Base-by-base conservation (phyloP, 2,329 filamentous ascomycete genomes). In the Simplicillium aogashimaense region DNA sequence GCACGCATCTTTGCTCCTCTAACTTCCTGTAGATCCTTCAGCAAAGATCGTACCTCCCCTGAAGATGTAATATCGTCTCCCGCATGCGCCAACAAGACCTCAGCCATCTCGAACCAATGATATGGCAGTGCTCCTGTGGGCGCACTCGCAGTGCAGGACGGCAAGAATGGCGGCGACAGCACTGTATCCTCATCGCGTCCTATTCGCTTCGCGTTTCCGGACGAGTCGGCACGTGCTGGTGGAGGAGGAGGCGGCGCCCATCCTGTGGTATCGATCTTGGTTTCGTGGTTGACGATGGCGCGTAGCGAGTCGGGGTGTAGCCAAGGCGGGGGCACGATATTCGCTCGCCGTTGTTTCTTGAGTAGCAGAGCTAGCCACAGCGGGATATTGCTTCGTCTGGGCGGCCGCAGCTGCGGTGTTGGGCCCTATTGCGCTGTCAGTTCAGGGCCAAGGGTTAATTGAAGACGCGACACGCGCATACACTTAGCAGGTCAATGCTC, bases 311-410 rank as follows among this genome's bases (percentile, higher is more conserved):
- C 69, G 0, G 84, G 74, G 45, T 84, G 78, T 7, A 98, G 78
- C 92, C 92, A 98, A 13, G 86, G 73, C 8, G 92, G 92, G 0
- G 92, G 82, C 4, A 92, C 70, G 49, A 98, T 95, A 65, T 95
- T 95, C 51, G 88, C 88, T 53, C 92, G 83, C 40, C 84, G 80
- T 64, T 98, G 92, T 47, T 89, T 87, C 64, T 97, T 97, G 40
- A 98, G 80, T 17, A 97, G 80, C 13, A 97, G 74, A 3, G 92
- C 92, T 13, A 98, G 83, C 92, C 92, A 98, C 43, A 98, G 77
- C 0, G 92, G 90, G 1, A 97, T 61, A 32, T 83, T 70, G 48
- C 79, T 76, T 51, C 88, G 80, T 55, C 88, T 81, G 0, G 90
- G 90, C 2, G 92, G 92, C 18, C 80, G 78, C 32, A 98, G 76